Base-by-base conservation (phyloP, 2,329 filamentous ascomycete genomes). In the Trichoderma gracile region DNA sequence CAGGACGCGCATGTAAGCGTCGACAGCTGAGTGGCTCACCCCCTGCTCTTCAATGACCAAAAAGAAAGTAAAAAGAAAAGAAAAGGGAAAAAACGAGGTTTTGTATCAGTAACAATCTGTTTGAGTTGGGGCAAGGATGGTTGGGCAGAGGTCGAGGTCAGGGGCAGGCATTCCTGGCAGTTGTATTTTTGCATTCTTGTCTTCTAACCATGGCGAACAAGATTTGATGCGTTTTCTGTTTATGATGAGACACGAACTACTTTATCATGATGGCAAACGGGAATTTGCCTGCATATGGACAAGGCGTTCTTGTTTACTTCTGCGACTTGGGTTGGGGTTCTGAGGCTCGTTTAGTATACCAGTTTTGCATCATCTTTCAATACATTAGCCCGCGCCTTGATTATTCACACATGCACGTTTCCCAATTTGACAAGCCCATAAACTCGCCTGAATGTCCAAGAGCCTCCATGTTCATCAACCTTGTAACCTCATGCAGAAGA, bases 1-100 rank as follows among this genome's bases (percentile, higher is more conserved):
- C 53, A 63, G 58, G 43, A 68, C 27, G 23, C 38, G 17, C 19
- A 38, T 23, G 47, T 53, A 53, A 53, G 46, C 47, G 47, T 42
- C 23, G 14, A 40, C n/a, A 61, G 47, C 58, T 61, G 55, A 57
- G 40, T 50, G 43, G 19, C 55, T n/a, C 25, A 14, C 33, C 33
- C 33, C 10, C 12, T n/a, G n/a, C n/a, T n/a, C n/a, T n/a, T n/a
- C n/a, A 43, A 30, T 23, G 17, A 17, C 3, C 1, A 23, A 9
- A 17, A 46, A 46, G 21, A 23, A 23, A 49, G 23, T 19, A 38
- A 12, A n/a, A 4, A 49, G 38, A 40, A n/a, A 15, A 5, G 21
- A 30, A n/a, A 33, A 57, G 33, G 17, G 46, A 23, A 47, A 59
- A 40, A n/a, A n/a, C n/a, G n/a, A n/a, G n/a, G n/a, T n/a, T n/a